These are phyloP conservation scores for Fragaria iinumae DNA, from an alignment of 306 rosid species.

Conservation along the genomic window DNA sequence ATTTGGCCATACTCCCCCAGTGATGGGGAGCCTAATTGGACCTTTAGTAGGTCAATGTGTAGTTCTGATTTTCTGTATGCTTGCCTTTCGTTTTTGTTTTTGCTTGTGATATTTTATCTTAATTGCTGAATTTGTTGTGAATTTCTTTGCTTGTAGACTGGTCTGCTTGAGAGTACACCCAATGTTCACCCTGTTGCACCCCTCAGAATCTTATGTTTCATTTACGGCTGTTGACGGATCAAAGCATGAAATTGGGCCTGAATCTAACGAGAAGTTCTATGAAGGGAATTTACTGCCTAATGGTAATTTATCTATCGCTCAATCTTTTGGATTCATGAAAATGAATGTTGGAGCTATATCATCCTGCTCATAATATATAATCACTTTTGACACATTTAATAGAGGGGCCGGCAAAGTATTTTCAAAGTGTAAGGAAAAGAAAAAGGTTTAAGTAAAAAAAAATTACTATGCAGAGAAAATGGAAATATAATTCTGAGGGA, in stretches of 20 bases:
- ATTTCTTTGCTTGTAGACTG: conserved; percentile 48
- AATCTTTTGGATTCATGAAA: background rate
- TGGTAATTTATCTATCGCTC: conserved; percentile 41
- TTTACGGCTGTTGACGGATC: conserved; percentile 80
- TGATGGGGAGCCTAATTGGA: background rate
- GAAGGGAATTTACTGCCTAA: conserved; percentile 70
- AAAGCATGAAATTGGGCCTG: conserved; percentile 75
- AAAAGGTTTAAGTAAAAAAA: background rate
- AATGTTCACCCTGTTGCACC: conserved; percentile 70
- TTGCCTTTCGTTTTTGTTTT: background rate
- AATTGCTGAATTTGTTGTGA: conserved; percentile 4
- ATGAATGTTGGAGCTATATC: background rate
- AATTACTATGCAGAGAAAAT: background rate
- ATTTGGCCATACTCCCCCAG: background rate
- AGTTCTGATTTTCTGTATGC: background rate
- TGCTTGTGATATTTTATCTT: background rate
- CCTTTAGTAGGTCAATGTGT: background rate
- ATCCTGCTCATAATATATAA: background rate
- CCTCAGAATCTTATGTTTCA: conserved; percentile 67
- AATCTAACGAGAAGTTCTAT: conserved; percentile 61
- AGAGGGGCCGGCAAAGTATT: background rate
- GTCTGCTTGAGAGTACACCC: conserved; percentile 95
- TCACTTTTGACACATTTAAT: background rate
- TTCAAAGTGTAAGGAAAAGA: background rate
- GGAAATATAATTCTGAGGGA: background rate